phyloP scores from a whole-genome alignment of 202 grass and related monocot species.

The Setaria italica region DNA sequence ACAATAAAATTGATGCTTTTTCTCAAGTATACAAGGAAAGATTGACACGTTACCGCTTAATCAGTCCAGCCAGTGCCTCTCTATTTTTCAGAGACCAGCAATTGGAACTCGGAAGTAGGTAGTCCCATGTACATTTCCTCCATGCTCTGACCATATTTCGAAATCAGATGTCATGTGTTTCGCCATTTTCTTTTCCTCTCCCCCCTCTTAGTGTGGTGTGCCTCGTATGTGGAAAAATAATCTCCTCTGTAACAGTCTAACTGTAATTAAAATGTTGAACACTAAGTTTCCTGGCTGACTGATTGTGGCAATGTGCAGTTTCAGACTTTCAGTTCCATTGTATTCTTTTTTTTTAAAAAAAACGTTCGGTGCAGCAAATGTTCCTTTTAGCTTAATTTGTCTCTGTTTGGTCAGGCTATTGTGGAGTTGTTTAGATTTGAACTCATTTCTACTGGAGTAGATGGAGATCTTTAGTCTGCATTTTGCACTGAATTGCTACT shows the following conservation, averaged over 20 bases:
- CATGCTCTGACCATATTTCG: constrained; percentile 47
- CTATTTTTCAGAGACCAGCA: constrained; percentile 31
- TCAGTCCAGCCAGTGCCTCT: constrained; percentile 37
- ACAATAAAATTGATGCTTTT: constrained; percentile 15
- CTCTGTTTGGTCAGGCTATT: background rate
- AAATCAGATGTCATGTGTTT: constrained; percentile 31
- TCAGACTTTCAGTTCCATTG: background rate
- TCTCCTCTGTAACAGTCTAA: constrained; percentile 1
- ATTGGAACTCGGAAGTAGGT: constrained; percentile 22
- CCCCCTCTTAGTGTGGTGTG: background rate
- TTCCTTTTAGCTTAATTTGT: background rate
- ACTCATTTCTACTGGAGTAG: background rate
- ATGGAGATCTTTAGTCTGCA: background rate
- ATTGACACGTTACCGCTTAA: background rate
- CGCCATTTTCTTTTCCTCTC: background rate
- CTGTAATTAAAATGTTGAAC: constrained; percentile 40
- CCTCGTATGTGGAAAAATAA: constrained; percentile 8
- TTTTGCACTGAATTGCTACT: background rate
- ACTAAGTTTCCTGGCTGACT: background rate
- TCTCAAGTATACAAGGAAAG: background rate
- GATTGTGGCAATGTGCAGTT: constrained; percentile 27
- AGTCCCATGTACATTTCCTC: constrained; percentile 40
- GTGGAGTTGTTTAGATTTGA: background rate
- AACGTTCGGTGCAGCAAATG: background rate
- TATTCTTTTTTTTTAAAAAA: background rate